Evolutionary conservation across 495 filamentous ascomycete species (phyloP).

Genomic region (Astrothelium subdiscretum): DNA sequence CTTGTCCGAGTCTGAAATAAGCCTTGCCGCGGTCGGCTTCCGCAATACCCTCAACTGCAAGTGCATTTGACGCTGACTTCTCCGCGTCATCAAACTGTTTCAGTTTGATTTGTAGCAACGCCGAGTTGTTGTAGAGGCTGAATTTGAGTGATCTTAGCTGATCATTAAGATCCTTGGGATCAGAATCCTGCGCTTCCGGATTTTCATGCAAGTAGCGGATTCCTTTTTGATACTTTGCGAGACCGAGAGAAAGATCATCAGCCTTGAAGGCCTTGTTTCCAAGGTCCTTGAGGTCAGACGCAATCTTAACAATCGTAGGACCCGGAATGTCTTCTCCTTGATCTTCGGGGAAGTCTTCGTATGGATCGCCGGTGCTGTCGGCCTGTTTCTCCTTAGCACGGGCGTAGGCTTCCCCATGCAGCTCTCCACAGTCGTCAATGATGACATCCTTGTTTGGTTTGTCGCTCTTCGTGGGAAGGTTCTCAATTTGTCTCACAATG

Average conservation of each 20-base stretch:
- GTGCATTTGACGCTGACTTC: conserved; percentile 57
- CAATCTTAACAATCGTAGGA: conserved; percentile 61
- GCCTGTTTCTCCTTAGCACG: conserved; percentile 48
- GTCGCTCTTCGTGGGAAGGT: conserved; percentile 64
- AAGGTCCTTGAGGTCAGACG: conserved; percentile 77
- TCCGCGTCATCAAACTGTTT: conserved; percentile 55
- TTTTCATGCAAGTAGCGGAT: conserved; percentile 89
- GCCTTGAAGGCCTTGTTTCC: conserved; percentile 88
- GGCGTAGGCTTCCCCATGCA: conserved; percentile 56
- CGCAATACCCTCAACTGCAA: conserved; percentile 52
- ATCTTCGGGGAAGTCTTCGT: conserved; percentile 96
- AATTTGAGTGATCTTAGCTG: conserved; percentile 65
- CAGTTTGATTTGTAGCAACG: conserved; percentile 72
- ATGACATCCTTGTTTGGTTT: conserved; percentile 63
- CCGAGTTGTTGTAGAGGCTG: conserved; percentile 64
- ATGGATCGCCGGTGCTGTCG: conserved; percentile 78
- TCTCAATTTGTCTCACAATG: conserved; percentile 82
- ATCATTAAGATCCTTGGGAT: conserved; percentile 51
- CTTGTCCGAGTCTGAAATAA: conserved; percentile 67
- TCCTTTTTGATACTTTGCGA: conserved; percentile 97
- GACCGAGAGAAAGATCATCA: conserved; percentile 52
- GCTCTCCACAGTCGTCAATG: conserved; percentile 80
- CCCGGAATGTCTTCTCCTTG: conserved; percentile 49
- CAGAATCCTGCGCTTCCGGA: conserved; percentile 53
- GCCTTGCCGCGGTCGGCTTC: conserved; percentile 83